Percentiles rank a stretch among this genome's conserved stretches.
Conservation (phyloP, 2,329 filamentous ascomycete species). For the Cercospora beticola region DNA sequence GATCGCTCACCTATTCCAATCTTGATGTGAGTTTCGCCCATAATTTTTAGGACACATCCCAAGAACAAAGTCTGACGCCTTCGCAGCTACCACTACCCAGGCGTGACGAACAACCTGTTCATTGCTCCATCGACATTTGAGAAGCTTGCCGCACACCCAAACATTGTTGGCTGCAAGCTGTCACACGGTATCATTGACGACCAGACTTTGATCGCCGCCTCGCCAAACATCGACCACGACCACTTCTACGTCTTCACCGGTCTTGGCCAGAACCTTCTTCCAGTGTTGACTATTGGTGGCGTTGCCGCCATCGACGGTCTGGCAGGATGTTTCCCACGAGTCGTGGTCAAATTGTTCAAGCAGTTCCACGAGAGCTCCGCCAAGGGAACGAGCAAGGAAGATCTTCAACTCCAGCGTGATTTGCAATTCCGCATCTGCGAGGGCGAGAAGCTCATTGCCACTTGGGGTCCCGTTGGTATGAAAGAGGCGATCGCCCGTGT, state of each 20-base stretch:
- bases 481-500: slow-evolving; percentile 62
- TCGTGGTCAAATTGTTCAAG: slow-evolving; percentile 59
- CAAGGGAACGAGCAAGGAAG: slow-evolving; percentile 43
- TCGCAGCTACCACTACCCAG: slow-evolving; percentile 62
- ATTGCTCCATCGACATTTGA: slow-evolving; percentile 60
- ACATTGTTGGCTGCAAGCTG: slow-evolving; percentile 69
- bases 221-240: slow-evolving; percentile 58
- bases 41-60: neutral
- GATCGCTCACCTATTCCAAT: slow-evolving; percentile 61
- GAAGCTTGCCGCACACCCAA: slow-evolving; percentile 60
- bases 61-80: slow-evolving; percentile 5
- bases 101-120: slow-evolving; percentile 64
- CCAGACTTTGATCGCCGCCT: slow-evolving; percentile 61
- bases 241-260: slow-evolving; percentile 64
- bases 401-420: slow-evolving; percentile 51
- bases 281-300: slow-evolving; percentile 61
- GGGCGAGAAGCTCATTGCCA: slow-evolving; percentile 62
- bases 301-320: slow-evolving; percentile 67
- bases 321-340: slow-evolving; percentile 64
- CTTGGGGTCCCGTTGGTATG: slow-evolving; percentile 62
- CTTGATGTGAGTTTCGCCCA: slow-evolving; percentile 51
- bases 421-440: slow-evolving; percentile 62
- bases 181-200: slow-evolving; percentile 67
- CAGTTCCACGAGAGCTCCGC: slow-evolving; percentile 45
- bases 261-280: slow-evolving; percentile 64